phyloP scores from a whole-genome alignment of 2,329 filamentous ascomycete species.

The Tolypocladium amazonense region DNA sequence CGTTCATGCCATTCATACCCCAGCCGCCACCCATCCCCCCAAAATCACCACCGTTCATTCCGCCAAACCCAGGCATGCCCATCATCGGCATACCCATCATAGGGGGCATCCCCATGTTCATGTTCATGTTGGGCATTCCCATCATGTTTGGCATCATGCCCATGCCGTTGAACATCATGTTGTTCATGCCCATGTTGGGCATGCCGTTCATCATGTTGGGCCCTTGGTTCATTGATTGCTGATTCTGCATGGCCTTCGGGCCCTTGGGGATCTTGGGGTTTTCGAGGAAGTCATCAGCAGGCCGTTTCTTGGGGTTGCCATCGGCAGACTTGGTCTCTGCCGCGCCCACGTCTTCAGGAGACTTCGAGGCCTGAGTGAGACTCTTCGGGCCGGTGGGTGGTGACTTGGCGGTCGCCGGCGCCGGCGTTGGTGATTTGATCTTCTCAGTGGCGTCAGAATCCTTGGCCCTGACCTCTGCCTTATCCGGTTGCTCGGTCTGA shows the following conservation, averaged over 20 bases:
- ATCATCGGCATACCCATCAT: constrained; percentile 18
- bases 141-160: constrained; percentile 27
- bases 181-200: constrained; percentile 24
- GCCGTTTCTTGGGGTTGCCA: constrained; percentile 60
- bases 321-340: constrained; percentile 19
- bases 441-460: constrained; percentile 17
- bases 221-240: constrained; percentile 34
- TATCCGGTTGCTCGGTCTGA: constrained; percentile 5
- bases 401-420: constrained; percentile 12
- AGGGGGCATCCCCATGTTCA: constrained; percentile 12
- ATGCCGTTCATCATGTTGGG: constrained; percentile 36
- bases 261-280: constrained; percentile 56
- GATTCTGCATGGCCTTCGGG: constrained; percentile 53
- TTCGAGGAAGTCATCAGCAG: constrained; percentile 61
- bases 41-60: constrained; percentile 18
- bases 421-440: constrained; percentile 21
- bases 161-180: constrained; percentile 26
- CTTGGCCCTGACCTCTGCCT: neutral
- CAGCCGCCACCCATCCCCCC: constrained; percentile 16
- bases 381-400: constrained; percentile 19
- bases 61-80: constrained; percentile 11
- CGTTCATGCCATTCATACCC: constrained; percentile 25
- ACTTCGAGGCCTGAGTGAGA: constrained; percentile 17
- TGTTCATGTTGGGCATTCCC: constrained; percentile 22
- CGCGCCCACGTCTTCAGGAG: constrained; percentile 23